Evolutionary conservation across 192 early-diverging fungal genomes (phyloP).

Genomic region (Coemansia sp.): DNA sequence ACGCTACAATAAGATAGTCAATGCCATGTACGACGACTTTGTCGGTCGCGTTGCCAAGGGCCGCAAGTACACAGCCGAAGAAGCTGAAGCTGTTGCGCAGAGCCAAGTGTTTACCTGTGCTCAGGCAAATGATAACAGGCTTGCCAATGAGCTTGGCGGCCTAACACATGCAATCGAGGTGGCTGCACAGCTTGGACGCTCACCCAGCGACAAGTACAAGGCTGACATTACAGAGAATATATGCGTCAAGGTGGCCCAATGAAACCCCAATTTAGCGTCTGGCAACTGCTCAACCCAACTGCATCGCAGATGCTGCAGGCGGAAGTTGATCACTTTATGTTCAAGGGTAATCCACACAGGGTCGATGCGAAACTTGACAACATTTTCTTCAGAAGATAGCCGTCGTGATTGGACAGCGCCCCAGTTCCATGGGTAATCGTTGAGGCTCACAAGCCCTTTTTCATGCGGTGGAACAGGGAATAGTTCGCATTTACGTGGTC

Average conservation of each 20-base stretch:
- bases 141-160: slow-evolving; percentile 65
- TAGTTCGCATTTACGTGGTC: too few species aligned
- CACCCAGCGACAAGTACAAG: slow-evolving; percentile 3
- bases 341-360: too few species aligned
- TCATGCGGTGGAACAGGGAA: too few species aligned
- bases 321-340: too few species aligned
- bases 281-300: neutral
- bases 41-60: slow-evolving; percentile 59
- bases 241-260: slow-evolving; percentile 27
- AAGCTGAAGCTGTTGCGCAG: slow-evolving; percentile 59
- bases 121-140: slow-evolving; percentile 57
- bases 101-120: slow-evolving; percentile 65
- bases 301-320: neutral
- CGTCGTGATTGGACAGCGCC: too few species aligned
- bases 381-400: too few species aligned
- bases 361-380: too few species aligned
- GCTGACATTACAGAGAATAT: slow-evolving; percentile 46
- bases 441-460: too few species aligned
- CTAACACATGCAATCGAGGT: slow-evolving; percentile 49
- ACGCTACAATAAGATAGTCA: slow-evolving; percentile 51
- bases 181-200: slow-evolving; percentile 28
- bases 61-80: slow-evolving; percentile 52
- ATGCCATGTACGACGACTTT: slow-evolving; percentile 60
- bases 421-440: too few species aligned
- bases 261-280: neutral